Evolutionary conservation across 2,329 filamentous ascomycete species (phyloP).

Genomic region (Colletotrichum karsti): DNA sequence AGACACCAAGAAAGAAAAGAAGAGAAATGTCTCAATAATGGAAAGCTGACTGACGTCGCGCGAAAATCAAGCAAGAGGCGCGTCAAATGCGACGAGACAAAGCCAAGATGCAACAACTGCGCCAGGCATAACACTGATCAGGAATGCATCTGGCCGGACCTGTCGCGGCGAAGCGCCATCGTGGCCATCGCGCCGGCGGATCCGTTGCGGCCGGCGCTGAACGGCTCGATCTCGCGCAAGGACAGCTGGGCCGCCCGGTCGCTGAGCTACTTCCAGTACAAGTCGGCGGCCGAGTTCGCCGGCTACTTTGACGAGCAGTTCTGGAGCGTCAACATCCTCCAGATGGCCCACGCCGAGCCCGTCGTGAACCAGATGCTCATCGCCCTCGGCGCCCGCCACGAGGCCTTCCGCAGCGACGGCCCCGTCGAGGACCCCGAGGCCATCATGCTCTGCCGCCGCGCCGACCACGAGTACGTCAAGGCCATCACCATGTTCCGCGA

Average conservation of each 20-base stretch:
- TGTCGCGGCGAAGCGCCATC: not conserved
- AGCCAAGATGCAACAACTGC: not conserved
- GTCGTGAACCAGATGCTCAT: conserved; percentile 18
- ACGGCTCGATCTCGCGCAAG: not conserved
- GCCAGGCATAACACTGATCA: not conserved
- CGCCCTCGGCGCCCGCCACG: conserved; percentile 21
- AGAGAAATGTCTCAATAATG: too few species aligned
- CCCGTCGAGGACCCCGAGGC: not conserved
- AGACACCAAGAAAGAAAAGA: too few species aligned
- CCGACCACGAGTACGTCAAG: conserved; percentile 3
- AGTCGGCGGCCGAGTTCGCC: conserved; percentile 5
- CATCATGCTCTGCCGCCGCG: not conserved
- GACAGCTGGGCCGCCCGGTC: not conserved
- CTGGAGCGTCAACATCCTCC: conserved; percentile 12
- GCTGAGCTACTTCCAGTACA: not conserved
- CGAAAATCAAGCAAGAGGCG: not conserved
- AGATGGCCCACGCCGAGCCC: not conserved
- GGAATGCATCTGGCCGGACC: not conserved
- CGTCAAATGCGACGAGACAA: not conserved
- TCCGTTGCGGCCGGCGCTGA: not conserved
- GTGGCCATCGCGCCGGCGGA: not conserved
- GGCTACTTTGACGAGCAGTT: conserved; percentile 11
- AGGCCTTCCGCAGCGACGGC: not conserved
- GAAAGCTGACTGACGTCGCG: not conserved
- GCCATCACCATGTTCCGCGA: not conserved